Percentiles rank a stretch among this genome's conserved stretches.
Evolutionary conservation across 169 alveolate genomes (phyloP).

Genomic region (Cryptosporidium bovis): DNA sequence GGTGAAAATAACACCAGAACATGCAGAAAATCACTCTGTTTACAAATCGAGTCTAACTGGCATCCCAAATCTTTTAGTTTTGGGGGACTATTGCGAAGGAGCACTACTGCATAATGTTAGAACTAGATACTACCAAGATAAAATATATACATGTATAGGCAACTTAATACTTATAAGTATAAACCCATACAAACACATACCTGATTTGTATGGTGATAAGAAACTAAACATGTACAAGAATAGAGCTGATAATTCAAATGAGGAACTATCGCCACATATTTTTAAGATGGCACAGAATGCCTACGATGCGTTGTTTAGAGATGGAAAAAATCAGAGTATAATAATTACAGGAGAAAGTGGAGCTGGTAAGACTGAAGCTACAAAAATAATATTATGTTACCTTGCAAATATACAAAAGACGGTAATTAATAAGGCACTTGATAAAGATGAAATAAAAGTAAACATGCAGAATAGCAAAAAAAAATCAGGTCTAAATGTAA

Average conservation of each 20-base stretch:
- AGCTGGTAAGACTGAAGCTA: constrained; percentile 94
- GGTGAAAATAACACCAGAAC: constrained; percentile 28
- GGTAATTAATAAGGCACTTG: background rate
- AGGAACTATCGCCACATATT: constrained; percentile 86
- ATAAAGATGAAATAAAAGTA: too few species aligned
- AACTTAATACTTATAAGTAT: constrained; percentile 86
- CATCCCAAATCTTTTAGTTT: constrained; percentile 81
- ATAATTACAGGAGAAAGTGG: constrained; percentile 95
- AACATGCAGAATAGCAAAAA: too few species aligned
- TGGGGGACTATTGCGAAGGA: constrained; percentile 89
- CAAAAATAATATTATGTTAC: constrained; percentile 88
- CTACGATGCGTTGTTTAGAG: constrained; percentile 82
- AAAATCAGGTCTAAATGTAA: background rate
- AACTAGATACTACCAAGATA: constrained; percentile 79
- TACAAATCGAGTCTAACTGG: constrained; percentile 78
- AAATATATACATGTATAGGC: constrained; percentile 88
- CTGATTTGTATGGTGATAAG: constrained; percentile 42
- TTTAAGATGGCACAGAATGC: constrained; percentile 88
- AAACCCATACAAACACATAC: constrained; percentile 84
- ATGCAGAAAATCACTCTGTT: constrained; percentile 53
- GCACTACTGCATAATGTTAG: constrained; percentile 86
- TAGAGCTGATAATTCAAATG: background rate
- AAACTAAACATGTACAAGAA: constrained; percentile 40
- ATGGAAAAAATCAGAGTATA: constrained; percentile 88
- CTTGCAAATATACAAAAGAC: constrained; percentile 81